Evolutionary conservation across 257 asterid genomes (phyloP).

Genomic region (Apocynum venetum): DNA sequence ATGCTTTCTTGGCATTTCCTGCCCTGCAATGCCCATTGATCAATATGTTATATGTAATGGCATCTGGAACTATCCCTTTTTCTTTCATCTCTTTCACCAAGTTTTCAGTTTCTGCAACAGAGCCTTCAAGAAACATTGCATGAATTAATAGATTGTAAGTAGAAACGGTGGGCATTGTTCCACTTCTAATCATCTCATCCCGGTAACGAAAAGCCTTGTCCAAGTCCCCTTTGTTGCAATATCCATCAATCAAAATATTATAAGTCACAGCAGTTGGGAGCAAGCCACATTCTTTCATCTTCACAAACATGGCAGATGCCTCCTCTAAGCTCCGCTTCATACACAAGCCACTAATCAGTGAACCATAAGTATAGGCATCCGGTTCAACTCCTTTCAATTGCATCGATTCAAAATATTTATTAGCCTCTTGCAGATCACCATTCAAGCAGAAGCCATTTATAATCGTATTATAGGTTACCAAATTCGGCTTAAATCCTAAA

Average conservation of each 20-base stretch:
- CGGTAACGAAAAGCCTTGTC: conserved; percentile 41
- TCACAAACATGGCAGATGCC: conserved; percentile 40
- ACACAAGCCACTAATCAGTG: conserved; percentile 38
- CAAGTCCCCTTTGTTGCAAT: conserved; percentile 42
- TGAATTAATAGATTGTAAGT: conserved; percentile 54
- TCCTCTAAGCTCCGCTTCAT: conserved; percentile 33
- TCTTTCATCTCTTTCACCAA: conserved; percentile 43
- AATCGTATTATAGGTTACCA: conserved; percentile 47
- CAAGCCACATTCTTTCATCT: conserved; percentile 44
- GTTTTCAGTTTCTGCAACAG: conserved; percentile 28
- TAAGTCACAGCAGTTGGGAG: conserved; percentile 44
- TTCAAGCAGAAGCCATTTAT: conserved; percentile 34
- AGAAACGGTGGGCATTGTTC: conserved; percentile 37
- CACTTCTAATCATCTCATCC: conserved; percentile 50
- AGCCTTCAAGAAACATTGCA: conserved; percentile 36
- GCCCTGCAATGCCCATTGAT: conserved; percentile 43
- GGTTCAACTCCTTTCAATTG: conserved; percentile 33
- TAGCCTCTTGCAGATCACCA: conserved; percentile 40
- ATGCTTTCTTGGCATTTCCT: conserved; percentile 39
- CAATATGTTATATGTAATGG: conserved; percentile 44
- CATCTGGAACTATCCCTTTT: conserved; percentile 40
- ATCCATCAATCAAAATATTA: conserved; percentile 47
- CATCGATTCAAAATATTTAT: conserved; percentile 34
- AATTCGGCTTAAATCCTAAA: conserved; percentile 43
- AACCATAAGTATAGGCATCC: conserved; percentile 43